Evolutionary conservation across 805 yeast species (phyloP).

Genomic region (Saccharomycopsis schoenii): DNA sequence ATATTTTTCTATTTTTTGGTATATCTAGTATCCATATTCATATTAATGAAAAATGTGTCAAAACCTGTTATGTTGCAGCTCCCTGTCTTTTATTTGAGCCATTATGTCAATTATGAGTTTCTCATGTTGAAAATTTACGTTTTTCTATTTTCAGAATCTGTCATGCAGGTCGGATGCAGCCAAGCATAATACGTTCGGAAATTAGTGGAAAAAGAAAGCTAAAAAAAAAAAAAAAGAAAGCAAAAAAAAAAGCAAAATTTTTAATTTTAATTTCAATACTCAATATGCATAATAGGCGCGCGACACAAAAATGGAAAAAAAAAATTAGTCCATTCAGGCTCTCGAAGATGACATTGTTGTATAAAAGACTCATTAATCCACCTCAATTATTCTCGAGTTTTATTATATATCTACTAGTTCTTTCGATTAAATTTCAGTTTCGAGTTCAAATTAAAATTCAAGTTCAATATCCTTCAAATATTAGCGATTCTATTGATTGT

Average conservation of each 20-base stretch:
- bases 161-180: not conserved
- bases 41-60: not conserved
- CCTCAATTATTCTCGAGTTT: not conserved
- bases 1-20: not conserved
- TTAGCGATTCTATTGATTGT: too few species aligned
- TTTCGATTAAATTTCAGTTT: not conserved
- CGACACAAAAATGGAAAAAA: not conserved
- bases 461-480: too few species aligned
- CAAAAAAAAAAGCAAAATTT: not conserved
- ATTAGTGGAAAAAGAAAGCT: not conserved
- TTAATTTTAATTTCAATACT: not conserved
- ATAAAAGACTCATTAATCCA: not conserved
- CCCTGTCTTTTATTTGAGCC: not conserved
- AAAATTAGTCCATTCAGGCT: not conserved
- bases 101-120: not conserved
- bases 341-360: not conserved
- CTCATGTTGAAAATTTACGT: not conserved
- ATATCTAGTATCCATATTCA: too few species aligned
- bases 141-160: not conserved
- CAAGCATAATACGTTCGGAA: not conserved
- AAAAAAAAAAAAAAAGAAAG: not conserved
- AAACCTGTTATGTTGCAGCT: not conserved
- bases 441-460: not conserved
- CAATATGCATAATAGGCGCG: not conserved
- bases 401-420: not conserved